These are phyloP conservation scores for Wickerhamomyces hampshirensis DNA, from an alignment of 805 yeast species.

Conservation along the genomic window DNA sequence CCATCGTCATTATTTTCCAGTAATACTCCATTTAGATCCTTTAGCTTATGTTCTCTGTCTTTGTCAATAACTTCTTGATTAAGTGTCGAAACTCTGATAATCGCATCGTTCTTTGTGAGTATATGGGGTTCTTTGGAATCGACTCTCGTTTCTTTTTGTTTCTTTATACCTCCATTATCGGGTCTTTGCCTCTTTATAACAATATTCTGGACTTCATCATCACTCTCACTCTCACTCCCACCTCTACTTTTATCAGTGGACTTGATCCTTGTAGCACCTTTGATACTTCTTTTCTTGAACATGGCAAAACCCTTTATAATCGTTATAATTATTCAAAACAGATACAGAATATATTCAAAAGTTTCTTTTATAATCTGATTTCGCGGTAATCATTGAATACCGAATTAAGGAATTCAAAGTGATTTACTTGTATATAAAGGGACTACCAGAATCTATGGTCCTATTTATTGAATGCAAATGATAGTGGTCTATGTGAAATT, in stretches of 20 bases:
- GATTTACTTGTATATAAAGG: too few relatives aligned
- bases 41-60: slow-evolving; percentile 14
- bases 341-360: not conserved
- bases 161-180: not conserved
- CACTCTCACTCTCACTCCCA: slow-evolving; percentile 8
- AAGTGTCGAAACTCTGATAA: slow-evolving; percentile 20
- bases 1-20: slow-evolving; percentile 18
- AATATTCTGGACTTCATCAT: slow-evolving; percentile 5
- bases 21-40: not conserved
- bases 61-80: slow-evolving; percentile 18
- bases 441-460: too few relatives aligned
- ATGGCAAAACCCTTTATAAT: slow-evolving; percentile 13
- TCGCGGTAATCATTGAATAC: not conserved
- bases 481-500: too few relatives aligned
- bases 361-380: not conserved
- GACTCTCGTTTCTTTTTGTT: not conserved
- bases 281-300: slow-evolving; percentile 36
- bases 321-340: not conserved
- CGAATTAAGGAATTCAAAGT: too few relatives aligned
- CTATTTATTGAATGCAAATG: too few relatives aligned
- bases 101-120: slow-evolving; percentile 20
- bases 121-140: slow-evolving; percentile 3
- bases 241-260: slow-evolving; percentile 7
- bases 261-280: slow-evolving; percentile 13
- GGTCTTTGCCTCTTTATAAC: slow-evolving; percentile 8